phyloP scores from a whole-genome alignment of 2,329 filamentous ascomycete genomes.

The Colletotrichum falcatum region DNA sequence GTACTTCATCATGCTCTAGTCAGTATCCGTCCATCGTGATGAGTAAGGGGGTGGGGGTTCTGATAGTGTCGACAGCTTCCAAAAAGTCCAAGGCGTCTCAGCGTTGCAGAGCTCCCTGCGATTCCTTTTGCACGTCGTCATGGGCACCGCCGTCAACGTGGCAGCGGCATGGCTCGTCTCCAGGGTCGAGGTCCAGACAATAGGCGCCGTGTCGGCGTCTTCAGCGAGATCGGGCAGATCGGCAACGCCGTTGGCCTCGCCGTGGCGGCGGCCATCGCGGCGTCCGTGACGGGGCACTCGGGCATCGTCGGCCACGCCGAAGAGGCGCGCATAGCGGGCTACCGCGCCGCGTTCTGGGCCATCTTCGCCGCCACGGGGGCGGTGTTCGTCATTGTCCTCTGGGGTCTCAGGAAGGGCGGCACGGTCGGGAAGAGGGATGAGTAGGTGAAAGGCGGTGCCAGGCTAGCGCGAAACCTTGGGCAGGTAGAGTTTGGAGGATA shows the following conservation, averaged over 20 bases:
- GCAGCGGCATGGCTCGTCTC: constrained; percentile 56
- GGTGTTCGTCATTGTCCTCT: constrained; percentile 52
- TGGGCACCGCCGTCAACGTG: constrained; percentile 57
- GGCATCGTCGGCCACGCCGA: constrained; percentile 39
- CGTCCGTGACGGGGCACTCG: constrained; percentile 57
- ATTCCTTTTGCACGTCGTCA: constrained; percentile 60
- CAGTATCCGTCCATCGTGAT: constrained; percentile 40
- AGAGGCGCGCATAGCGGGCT: constrained; percentile 61
- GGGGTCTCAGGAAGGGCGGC: constrained; percentile 60
- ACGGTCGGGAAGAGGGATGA: constrained; percentile 60
- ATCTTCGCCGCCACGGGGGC: constrained; percentile 59
- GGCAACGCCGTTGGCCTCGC: constrained; percentile 66
- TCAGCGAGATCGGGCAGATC: constrained; percentile 69
- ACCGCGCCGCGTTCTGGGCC: constrained; percentile 65
- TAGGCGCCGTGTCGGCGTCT: constrained; percentile 60
- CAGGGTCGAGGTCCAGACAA: constrained; percentile 51
- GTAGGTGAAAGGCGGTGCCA: background rate
- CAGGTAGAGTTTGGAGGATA: background rate
- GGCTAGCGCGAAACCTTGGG: constrained; percentile 1
- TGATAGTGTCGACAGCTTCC: constrained; percentile 55
- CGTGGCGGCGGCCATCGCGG: constrained; percentile 61
- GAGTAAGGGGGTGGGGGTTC: background rate
- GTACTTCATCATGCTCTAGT: constrained; percentile 62
- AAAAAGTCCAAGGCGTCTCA: constrained; percentile 59
- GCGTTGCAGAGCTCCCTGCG: constrained; percentile 60